Evolutionary conservation across 1,139 yeast species (phyloP).

Genomic region (Pichia sp.): DNA sequence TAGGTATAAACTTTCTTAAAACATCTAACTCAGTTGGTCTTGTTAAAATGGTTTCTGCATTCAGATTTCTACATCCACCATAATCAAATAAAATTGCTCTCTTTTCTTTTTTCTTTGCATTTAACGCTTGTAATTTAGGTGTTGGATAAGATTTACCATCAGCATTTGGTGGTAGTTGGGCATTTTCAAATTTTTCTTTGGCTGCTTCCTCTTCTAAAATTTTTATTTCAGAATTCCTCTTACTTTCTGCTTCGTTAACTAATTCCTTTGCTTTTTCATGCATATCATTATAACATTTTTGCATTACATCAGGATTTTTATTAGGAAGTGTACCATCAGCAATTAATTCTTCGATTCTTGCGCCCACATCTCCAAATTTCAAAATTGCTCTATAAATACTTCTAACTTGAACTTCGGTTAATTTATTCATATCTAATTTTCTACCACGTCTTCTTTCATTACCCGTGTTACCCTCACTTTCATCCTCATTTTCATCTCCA

Average conservation of each 20-base stretch:
- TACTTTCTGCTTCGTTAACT: slow-evolving; percentile 60
- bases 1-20: slow-evolving; percentile 54
- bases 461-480: slow-evolving; percentile 35
- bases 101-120: slow-evolving; percentile 62
- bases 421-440: slow-evolving; percentile 44
- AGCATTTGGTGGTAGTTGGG: slow-evolving; percentile 26
- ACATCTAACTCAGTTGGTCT: slow-evolving; percentile 79
- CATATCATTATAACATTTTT: slow-evolving; percentile 69
- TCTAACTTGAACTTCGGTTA: slow-evolving; percentile 84
- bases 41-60: slow-evolving; percentile 80
- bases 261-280: slow-evolving; percentile 54
- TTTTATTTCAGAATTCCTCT: slow-evolving; percentile 49
- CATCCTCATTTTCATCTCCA: slow-evolving; percentile 27
- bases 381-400: slow-evolving; percentile 79
- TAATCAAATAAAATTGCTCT: slow-evolving; percentile 88
- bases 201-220: slow-evolving; percentile 58
- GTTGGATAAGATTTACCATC: slow-evolving; percentile 36
- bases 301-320: slow-evolving; percentile 77
- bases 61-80: slow-evolving; percentile 80
- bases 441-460: slow-evolving; percentile 25
- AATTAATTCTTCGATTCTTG: slow-evolving; percentile 82
- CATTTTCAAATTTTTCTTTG: slow-evolving; percentile 42
- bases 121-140: slow-evolving; percentile 39
- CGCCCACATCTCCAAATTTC: slow-evolving; percentile 72
- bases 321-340: slow-evolving; percentile 87